Evolutionary conservation across 2,329 filamentous ascomycete species (phyloP).

Genomic region (Aspergillus quadrilineatus): DNA sequence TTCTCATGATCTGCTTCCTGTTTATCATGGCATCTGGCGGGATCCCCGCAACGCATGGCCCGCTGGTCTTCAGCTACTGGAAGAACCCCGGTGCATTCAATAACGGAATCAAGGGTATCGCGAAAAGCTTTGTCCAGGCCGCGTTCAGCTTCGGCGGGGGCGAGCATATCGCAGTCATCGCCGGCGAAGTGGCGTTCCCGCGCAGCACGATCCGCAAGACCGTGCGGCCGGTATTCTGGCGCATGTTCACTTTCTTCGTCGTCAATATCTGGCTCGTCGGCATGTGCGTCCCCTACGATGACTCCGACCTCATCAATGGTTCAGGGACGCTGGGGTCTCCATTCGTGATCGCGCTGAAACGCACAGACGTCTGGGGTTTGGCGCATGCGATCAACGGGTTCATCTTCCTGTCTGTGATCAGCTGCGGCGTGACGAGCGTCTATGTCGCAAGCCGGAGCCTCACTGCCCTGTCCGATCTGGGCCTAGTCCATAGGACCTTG

Average conservation of each 20-base stretch:
- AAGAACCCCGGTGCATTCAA: conserved; percentile 30
- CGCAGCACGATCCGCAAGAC: conserved; percentile 32
- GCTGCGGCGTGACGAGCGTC: conserved; percentile 35
- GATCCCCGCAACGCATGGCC: conserved; percentile 31
- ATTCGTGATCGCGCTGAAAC: conserved; percentile 31
- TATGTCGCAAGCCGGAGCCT: conserved; percentile 36
- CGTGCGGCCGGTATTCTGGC: conserved; percentile 34
- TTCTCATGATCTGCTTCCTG: conserved; percentile 36
- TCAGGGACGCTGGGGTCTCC: conserved; percentile 33
- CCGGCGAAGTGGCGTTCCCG: conserved; percentile 32
- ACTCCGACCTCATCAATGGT: conserved; percentile 27
- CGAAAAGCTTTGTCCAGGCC: conserved; percentile 37
- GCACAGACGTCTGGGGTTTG: conserved; percentile 31
- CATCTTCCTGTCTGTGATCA: conserved; percentile 37
- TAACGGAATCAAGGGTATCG: conserved; percentile 36
- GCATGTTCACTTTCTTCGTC: conserved; percentile 37
- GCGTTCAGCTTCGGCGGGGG: conserved; percentile 35
- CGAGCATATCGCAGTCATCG: conserved; percentile 36
- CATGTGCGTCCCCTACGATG: conserved; percentile 35
- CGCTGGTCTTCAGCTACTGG: conserved; percentile 35
- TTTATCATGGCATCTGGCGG: conserved; percentile 39
- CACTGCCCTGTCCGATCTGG: conserved; percentile 32
- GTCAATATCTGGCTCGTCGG: conserved; percentile 39
- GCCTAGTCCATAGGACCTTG: conserved; percentile 24
- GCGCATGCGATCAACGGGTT: conserved; percentile 36